Base-by-base conservation (phyloP, 306 rosid genomes). In the Spatholobus suberectus region DNA sequence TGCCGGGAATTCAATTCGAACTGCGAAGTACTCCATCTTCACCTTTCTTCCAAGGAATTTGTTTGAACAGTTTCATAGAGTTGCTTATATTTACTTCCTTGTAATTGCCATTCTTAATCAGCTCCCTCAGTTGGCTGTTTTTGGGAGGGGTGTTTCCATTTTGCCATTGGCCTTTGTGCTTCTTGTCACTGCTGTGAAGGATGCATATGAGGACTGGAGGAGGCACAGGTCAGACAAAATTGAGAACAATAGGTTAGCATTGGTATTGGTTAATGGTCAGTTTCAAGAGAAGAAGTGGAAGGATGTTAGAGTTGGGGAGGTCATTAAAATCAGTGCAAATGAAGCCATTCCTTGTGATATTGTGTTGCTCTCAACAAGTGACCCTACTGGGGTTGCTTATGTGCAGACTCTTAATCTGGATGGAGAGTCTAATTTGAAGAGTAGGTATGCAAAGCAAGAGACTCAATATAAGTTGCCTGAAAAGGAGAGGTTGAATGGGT, bases 341-440 rank as follows among this genome's bases (percentile, higher is more conserved):
- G 96, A 91, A 54, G 83, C 96, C 5, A 87, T 96, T 71, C 98
- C 99, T 75, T 96, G 98, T 89, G 99, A 96, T 73, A 87, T 96
- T 84, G 98, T 93, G 70, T 85, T 96, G 90, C 93, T 96, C 9
- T 89, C 98, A 9, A 96, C 98, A 4, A 92, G 97, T 84, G 99
- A 96, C 46, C 93, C 98, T 0, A 93, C 98, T 14, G 99, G 99
- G 62, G 98, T 94, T 83, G 98, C 98, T 0, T 94, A 92, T 83
- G 94, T 96, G 76, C 99, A 96, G 84, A 96, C 98, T 15, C 88
- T 89, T 69, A 96, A 91, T 89, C 88, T 96, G 29, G 99, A 96
- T 69, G 99, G 99, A 17, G 99, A 96, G 78, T 96, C 99, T 0
- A 96, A 96, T 91, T 89, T 96, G 94, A 96, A 96, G 83, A 92